Evolutionary conservation across 192 early-diverging fungal species (phyloP), one percentile per base, ranked within the genome.

Genomic region (Phycomyces nitens): DNA sequence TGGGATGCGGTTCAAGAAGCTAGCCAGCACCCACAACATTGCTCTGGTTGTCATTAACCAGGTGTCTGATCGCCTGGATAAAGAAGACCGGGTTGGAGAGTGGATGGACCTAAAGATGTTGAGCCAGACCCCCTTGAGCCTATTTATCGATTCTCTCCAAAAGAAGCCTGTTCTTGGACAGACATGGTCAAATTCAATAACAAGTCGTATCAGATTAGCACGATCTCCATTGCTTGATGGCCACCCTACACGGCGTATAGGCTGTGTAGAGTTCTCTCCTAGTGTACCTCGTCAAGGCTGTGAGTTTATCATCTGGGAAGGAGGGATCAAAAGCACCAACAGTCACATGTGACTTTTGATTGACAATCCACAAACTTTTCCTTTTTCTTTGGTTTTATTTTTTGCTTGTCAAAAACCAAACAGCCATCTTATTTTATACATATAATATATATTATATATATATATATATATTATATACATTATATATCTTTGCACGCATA

Each of bases 1-100:
- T 23, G 88, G 86, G 0, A 70, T 68, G 0, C 73, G 73, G 27
- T 66, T 96, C 10, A 89, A 90, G 56, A 66, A 78, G 18, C 65
- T 88, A 57, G 88, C 87, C 4, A 72, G 79, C 18, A 60, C 86
- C 24, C 84, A 87, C 69, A 73, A 80, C 11, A 70, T 87, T 16
- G 86, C 86, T 10, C 72, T 96, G 14, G 75, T 96, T 0, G 93
- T 86, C 61, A 65, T 89, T 11, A 97, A 97, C 73, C 93, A 97
- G 71, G 93, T 94, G 16, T 79, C 74, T 0, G 88, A 85, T 66
- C 53, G 74, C 11, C 57, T 84, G 10, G 55, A 59, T 10, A 38
- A 51, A 43, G 42, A 62, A 52, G 50, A 57, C 56, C 18, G 41
- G 27, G 58, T 60, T 26, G 27, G 66, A 51, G 27, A 70, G 38